Percentiles rank a stretch among this genome's conserved stretches.
phyloP scores from a whole-genome alignment of 768 basidiomycete genomes.

The Tricholoma furcatifolium region DNA sequence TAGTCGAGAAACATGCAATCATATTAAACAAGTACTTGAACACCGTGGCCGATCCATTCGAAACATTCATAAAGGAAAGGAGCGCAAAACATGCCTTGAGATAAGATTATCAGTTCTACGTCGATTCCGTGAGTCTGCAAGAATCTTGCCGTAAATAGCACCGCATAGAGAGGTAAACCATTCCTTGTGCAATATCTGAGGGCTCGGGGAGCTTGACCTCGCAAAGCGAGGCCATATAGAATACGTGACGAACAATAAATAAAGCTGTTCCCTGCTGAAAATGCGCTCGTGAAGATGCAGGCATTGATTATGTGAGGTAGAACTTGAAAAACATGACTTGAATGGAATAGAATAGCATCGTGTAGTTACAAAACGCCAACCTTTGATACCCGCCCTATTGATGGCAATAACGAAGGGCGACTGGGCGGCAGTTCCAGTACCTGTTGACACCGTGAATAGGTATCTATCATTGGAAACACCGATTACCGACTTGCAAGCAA shows the following conservation, averaged over 20 bases:
- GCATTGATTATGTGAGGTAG: slow-evolving; percentile 74
- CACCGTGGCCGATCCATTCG: slow-evolving; percentile 51
- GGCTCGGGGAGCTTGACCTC: slow-evolving; percentile 47
- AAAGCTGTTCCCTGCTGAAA: slow-evolving; percentile 71
- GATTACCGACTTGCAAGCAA: slow-evolving; percentile 38
- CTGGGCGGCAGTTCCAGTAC: slow-evolving; percentile 59
- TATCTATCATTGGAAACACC: neutral
- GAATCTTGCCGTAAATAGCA: slow-evolving; percentile 31
- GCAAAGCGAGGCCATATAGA: slow-evolving; percentile 52
- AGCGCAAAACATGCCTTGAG: slow-evolving; percentile 36
- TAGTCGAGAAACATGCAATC: neutral
- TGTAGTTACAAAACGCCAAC: slow-evolving; percentile 21
- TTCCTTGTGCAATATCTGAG: slow-evolving; percentile 45
- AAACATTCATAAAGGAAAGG: slow-evolving; percentile 67
- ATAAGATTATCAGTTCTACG: neutral
- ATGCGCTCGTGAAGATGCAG: slow-evolving; percentile 66
- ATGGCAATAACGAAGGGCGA: slow-evolving; percentile 92
- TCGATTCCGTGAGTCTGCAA: neutral
- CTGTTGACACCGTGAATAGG: slow-evolving; percentile 16
- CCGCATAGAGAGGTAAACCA: slow-evolving; percentile 46
- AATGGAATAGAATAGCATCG: neutral
- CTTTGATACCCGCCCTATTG: slow-evolving; percentile 66
- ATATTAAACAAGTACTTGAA: slow-evolving; percentile 41
- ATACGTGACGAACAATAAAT: slow-evolving; percentile 55
- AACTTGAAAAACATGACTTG: slow-evolving; percentile 25